Evolutionary conservation across 2,329 filamentous ascomycete species (phyloP).

Genomic region (Neofusicoccum laricinum): DNA sequence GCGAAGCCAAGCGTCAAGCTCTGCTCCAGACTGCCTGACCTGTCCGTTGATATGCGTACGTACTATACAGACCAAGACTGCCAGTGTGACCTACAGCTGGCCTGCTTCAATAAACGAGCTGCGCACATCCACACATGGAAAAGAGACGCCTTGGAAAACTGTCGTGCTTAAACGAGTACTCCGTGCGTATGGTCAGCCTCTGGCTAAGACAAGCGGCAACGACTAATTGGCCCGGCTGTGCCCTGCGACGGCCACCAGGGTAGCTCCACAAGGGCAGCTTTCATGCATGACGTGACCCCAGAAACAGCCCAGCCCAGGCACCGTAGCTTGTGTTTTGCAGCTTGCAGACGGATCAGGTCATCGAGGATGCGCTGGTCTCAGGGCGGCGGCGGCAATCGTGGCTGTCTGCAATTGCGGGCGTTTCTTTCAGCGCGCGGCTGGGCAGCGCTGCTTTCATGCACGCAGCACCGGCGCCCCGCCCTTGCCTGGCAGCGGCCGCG

Average conservation of each 20-base stretch:
- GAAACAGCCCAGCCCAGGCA: conserved; percentile 14
- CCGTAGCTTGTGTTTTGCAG: conserved; percentile 10
- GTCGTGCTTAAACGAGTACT: neutral
- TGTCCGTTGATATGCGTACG: neutral
- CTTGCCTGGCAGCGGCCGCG: neutral
- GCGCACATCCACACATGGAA: too few species aligned
- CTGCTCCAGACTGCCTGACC: neutral
- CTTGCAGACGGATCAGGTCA: neutral
- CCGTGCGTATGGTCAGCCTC: neutral
- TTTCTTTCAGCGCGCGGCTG: conserved; percentile 2
- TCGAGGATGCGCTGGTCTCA: conserved; percentile 7
- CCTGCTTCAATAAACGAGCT: too few species aligned
- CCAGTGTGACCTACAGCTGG: too few species aligned
- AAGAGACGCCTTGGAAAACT: neutral
- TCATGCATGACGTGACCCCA: conserved; percentile 13
- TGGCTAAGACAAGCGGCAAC: conserved; percentile 4
- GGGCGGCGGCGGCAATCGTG: conserved; percentile 1
- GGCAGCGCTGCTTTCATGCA: conserved; percentile 7
- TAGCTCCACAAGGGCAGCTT: conserved; percentile 9
- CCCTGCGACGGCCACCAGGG: neutral
- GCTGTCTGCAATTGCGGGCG: conserved; percentile 4
- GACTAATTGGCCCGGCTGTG: neutral
- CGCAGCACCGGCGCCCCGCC: neutral
- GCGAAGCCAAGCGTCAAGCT: neutral
- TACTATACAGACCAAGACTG: too few species aligned